Evolutionary conservation across 257 asterid species (phyloP).

Genomic region (Eucommia ulmoides): DNA sequence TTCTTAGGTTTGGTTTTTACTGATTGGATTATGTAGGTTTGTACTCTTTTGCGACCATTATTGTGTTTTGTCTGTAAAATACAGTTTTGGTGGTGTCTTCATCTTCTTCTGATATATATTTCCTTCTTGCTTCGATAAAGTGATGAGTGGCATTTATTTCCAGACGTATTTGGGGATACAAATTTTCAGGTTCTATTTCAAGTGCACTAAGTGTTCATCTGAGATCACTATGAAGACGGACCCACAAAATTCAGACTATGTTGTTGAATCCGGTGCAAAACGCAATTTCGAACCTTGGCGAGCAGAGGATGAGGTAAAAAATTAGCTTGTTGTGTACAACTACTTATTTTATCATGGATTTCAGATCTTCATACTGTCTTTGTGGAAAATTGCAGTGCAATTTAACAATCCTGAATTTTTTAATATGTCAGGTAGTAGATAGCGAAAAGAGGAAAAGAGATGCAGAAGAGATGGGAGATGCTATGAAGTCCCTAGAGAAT

Average conservation of each 20-base stretch:
- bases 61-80: too few species aligned
- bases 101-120: too few species aligned
- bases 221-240: constrained; percentile 85
- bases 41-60: too few species aligned
- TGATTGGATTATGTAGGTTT: too few species aligned
- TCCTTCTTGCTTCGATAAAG: not conserved
- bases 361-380: not conserved
- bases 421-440: constrained; percentile 32
- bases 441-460: constrained; percentile 43
- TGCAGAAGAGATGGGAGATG: constrained; percentile 95
- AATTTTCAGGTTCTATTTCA: constrained; percentile 74
- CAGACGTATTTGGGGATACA: constrained; percentile 88
- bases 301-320: constrained; percentile 59
- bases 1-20: too few species aligned
- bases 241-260: constrained; percentile 80
- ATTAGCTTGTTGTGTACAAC: not conserved
- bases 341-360: not conserved
- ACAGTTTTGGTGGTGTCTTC: too few species aligned
- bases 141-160: constrained; percentile 9
- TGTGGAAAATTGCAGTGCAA: too few species aligned
- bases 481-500: constrained; percentile 92
- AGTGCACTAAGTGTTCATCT: constrained; percentile 81
- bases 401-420: too few species aligned
- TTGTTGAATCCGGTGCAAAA: constrained; percentile 75
- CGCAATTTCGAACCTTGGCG: constrained; percentile 95